Base-by-base conservation (phyloP, 1,284 basidiomycete genomes). In the Naganishia albida region DNA sequence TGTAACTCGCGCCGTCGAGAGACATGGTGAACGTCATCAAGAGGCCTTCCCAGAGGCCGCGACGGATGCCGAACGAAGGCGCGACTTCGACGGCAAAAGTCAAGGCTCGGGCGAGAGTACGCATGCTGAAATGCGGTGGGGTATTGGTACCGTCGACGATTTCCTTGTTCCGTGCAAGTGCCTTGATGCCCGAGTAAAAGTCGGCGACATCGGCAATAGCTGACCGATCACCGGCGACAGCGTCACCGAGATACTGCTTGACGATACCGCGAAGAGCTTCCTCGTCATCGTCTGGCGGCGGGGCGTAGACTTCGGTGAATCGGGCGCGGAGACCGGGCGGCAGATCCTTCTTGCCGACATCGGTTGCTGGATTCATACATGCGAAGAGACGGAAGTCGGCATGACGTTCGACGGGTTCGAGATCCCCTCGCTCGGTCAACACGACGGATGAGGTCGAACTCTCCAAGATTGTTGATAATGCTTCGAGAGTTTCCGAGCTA, bases 321-420 rank as follows among this genome's bases (percentile, higher is more conserved):
- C 91, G 87, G 7, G 89, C 87, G 40, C 95, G 88, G 52, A 99
- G 88, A 71, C 89, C 89, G 0, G 90, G 87, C 12, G 93, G 91
- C 1, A 99, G 86, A 72, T 98, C 95, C 73, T 93, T 95, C 83
- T 99, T 99, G 62, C 96, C 96, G 23, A 98, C 91, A 70, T 99
- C 96, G 2, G 95, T 99, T 0, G 96, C 96, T 1, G 96, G 96
- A 75, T 99, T 99, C 96, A 99, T 99, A 77, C 96, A 99, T 1
- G 93, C 94, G 73, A 99, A 99, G 8, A 99, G 82, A 28, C 95
- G 89, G 80, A 99, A 99, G 72, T 96, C 88, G 20, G 92, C 87
- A 76, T 99, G 96, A 0, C 96, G 88, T 39, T 88, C 87, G 28
- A 99, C 84, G 0, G 91, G 90, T 73, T 94, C 91, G 64, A 98